A percentile compares a stretch with the other conserved stretches of the same genome.
Evolutionary conservation across 169 alveolate genomes (phyloP).

Genomic region (Plasmodium cynomolgi): DNA sequence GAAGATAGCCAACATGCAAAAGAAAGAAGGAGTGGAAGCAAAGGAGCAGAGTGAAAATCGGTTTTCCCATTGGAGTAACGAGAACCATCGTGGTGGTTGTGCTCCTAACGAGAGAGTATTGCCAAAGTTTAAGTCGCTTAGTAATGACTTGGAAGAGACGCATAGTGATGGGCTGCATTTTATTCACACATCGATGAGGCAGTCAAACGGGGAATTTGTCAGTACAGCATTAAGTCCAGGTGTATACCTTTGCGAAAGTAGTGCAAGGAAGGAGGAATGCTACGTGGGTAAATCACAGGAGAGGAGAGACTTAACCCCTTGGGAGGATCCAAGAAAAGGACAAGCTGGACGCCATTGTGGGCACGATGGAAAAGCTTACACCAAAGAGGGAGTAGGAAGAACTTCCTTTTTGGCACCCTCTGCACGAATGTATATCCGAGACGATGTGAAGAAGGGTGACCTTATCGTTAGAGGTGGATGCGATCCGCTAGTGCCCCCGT

Average conservation of each 20-base stretch:
- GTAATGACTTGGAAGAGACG: neutral
- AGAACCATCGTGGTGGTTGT: neutral
- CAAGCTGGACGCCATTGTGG: neutral
- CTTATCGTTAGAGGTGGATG: neutral
- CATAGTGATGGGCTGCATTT: neutral
- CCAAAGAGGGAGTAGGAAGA: neutral
- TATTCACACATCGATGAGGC: neutral
- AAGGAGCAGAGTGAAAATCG: neutral
- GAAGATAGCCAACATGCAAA: neutral
- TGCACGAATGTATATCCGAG: neutral
- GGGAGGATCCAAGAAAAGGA: neutral
- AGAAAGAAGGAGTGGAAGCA: neutral
- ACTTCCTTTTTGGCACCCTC: neutral
- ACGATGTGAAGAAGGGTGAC: neutral
- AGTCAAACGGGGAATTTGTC: neutral
- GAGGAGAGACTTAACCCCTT: neutral
- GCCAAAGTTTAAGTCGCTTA: neutral
- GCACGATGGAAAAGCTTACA: neutral
- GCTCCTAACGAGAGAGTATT: neutral
- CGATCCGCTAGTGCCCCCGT: neutral
- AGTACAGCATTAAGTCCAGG: neutral
- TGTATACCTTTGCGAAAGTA: neutral
- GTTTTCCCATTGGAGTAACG: neutral
- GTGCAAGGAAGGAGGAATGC: neutral
- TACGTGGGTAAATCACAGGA: neutral